phyloP scores from a whole-genome alignment of 306 rosid genomes.

The Sesbania bispinosa region DNA sequence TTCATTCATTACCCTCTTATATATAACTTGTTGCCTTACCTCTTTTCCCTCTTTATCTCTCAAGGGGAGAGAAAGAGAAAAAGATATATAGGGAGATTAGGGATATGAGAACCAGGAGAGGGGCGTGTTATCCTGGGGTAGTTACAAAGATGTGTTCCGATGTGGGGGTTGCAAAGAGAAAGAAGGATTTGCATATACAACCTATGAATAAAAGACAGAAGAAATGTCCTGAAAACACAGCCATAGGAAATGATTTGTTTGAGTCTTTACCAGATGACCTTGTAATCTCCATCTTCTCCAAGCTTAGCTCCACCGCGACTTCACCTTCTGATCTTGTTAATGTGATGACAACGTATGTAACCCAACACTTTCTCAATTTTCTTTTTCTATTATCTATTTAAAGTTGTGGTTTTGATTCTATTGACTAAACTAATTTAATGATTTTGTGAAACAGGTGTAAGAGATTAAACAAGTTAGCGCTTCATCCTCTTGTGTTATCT shows the following conservation, averaged over 20 bases:
- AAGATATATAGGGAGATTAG: background rate
- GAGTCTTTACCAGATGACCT: constrained; percentile 86
- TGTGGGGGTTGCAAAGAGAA: constrained; percentile 23
- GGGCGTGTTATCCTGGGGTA: constrained; percentile 50
- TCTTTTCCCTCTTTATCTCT: constrained; percentile 19
- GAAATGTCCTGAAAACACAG: constrained; percentile 14
- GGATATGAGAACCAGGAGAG: constrained; percentile 83
- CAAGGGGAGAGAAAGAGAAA: constrained; percentile 1
- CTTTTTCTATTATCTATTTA: background rate
- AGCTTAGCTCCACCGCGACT: constrained; percentile 57
- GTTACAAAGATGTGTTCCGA: constrained; percentile 20
- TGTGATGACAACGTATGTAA: constrained; percentile 62
- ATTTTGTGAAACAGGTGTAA: constrained; percentile 58
- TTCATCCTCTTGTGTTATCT: constrained; percentile 54
- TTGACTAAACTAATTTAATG: background rate
- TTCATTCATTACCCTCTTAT: constrained; percentile 16
- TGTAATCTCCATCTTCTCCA: constrained; percentile 61
- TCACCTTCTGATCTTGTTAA: constrained; percentile 68
- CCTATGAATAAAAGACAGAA: constrained; percentile 19
- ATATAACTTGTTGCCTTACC: constrained; percentile 31
- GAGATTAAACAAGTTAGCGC: constrained; percentile 68
- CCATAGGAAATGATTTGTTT: constrained; percentile 40
- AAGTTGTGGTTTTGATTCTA: background rate
- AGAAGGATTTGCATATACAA: constrained; percentile 25
- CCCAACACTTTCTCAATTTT: background rate